A percentile compares a stretch with the other conserved stretches of the same genome.
phyloP scores from a whole-genome alignment of 2,329 filamentous ascomycete genomes.

The Diaporthe sp. region DNA sequence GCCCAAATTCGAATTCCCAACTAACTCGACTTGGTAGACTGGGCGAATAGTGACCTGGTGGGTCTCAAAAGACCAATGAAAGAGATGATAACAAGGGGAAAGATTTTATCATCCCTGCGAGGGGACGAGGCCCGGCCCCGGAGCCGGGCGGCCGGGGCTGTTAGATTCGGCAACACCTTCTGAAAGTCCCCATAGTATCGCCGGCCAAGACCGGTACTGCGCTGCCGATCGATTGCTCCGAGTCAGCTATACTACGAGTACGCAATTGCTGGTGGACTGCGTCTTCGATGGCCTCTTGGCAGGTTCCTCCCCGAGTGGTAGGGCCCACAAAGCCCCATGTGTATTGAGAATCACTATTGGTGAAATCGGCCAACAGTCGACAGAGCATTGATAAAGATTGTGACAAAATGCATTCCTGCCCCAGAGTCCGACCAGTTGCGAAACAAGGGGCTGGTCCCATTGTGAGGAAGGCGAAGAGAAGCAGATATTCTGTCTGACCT shows the following conservation, averaged over 20 bases:
- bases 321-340: constrained; percentile 4
- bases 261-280: background rate
- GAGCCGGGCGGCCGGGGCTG: background rate
- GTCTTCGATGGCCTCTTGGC: background rate
- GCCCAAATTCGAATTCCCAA: background rate
- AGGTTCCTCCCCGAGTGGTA: background rate
- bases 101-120: background rate
- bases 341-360: background rate
- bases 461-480: background rate
- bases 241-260: background rate
- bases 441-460: background rate
- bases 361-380: background rate
- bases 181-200: background rate
- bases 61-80: background rate
- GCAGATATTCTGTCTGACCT: background rate
- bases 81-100: background rate
- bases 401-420: background rate
- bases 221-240: background rate
- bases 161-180: background rate
- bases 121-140: background rate
- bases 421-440: background rate
- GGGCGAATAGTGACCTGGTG: background rate
- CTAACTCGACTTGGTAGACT: background rate
- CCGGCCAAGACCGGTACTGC: background rate
- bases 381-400: background rate